Percentiles rank a stretch among this genome's conserved stretches.
Conservation (phyloP, 2,329 filamentous ascomycete species). For the Aspergillus nomiae region DNA sequence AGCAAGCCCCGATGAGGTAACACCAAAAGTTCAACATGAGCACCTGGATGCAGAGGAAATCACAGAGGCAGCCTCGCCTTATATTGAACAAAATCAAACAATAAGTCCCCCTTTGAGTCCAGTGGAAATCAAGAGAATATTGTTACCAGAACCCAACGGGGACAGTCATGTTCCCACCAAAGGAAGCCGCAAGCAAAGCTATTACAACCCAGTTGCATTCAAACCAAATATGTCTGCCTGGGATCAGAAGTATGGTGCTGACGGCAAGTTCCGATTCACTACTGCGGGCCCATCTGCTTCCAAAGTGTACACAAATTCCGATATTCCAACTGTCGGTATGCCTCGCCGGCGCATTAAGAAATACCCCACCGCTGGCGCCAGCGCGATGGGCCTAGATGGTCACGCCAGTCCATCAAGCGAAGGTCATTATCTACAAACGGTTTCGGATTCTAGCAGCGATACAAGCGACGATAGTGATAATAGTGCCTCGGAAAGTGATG, state of each 20-base stretch:
- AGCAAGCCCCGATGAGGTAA: slow-evolving; percentile 1
- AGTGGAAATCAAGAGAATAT: slow-evolving; percentile 45
- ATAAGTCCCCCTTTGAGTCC: slow-evolving; percentile 46
- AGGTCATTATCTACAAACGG: slow-evolving; percentile 18
- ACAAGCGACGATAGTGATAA: slow-evolving; percentile 32
- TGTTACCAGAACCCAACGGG: slow-evolving; percentile 38
- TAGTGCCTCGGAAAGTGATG: slow-evolving; percentile 22
- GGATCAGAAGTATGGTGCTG: slow-evolving; percentile 56
- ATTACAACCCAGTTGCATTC: slow-evolving; percentile 57
- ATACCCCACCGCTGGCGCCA: background rate
- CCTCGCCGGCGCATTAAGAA: slow-evolving; percentile 26
- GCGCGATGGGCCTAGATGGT: slow-evolving; percentile 8
- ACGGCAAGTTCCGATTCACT: slow-evolving; percentile 50
- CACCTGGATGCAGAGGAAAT: slow-evolving; percentile 8
- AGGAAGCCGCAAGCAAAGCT: slow-evolving; percentile 38
- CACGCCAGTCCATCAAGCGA: slow-evolving; percentile 12
- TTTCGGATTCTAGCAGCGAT: slow-evolving; percentile 30
- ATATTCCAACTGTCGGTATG: slow-evolving; percentile 44
- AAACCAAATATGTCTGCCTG: slow-evolving; percentile 49
- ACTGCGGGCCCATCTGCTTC: slow-evolving; percentile 10
- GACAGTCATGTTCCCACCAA: slow-evolving; percentile 10
- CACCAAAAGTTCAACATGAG: slow-evolving; percentile 5
- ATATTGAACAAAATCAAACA: slow-evolving; percentile 26
- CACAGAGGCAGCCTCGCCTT: slow-evolving; percentile 13
- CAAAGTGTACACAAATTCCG: slow-evolving; percentile 11